Evolutionary conservation across 768 basidiomycete species (phyloP), one percentile per base, ranked within the genome.

Genomic region (Leccinum aurantiacum): DNA sequence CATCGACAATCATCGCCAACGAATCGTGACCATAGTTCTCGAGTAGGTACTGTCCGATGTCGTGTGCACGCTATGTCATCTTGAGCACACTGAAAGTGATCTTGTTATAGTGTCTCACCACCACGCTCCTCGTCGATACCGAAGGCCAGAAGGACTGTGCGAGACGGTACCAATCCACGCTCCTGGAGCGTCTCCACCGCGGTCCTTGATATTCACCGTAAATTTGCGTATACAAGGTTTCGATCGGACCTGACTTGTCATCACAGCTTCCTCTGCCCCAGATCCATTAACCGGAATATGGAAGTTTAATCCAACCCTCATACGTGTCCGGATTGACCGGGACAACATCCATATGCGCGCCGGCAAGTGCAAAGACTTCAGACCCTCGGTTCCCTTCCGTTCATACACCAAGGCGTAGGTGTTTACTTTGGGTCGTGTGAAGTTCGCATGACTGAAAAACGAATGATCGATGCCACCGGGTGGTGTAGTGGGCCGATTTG

Each of bases 331-430:
- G 76, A 49, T 80, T 74, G 19, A 84, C 79, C 2, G 82, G 83
- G 5, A 84, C 83, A 13, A 83, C 81, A 46, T 84, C 83, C 59
- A 62, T 60, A 64, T 84, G 83, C 13, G 79, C 27, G 27, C 27
- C 82, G 15, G 79, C 70, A 27, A 83, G 72, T 9, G 88, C 2
- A 87, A 61, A 0, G 86, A 87, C 67, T 87, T 86, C 52, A 83
- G 70, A 7, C 74, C 57, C 53, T 83, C 76, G 19, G 77, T 76
- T 17, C 86, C 86, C 51, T 79, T 72, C 85, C 85, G 87, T 25
- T 79, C 78, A 66, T 83, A 86, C 2, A 88, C 72, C 15, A 88
- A 75, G 0, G 82, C 86, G 52, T 82, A 86, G 0, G 81, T 86
- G 64, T 86, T 86, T 59, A 88, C 78, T 60, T 79, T 80, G 10